Evolutionary conservation across 2,329 filamentous ascomycete genomes (phyloP), one percentile per base, ranked within the genome.

Genomic region (Aspergillus sp.): DNA sequence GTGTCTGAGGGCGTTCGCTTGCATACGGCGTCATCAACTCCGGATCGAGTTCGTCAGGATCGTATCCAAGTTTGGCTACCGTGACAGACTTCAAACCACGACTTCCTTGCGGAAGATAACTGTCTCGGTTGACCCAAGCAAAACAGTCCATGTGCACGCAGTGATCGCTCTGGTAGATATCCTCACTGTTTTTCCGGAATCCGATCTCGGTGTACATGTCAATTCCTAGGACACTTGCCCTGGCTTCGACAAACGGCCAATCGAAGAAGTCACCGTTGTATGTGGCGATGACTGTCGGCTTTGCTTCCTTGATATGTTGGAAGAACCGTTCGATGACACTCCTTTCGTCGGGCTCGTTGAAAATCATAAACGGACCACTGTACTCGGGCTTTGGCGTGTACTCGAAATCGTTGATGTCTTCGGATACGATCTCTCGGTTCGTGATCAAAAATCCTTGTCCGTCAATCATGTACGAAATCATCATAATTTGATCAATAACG

Each of bases 251-350:
- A 68, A 95, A 99, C 0, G 94, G 93, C 94, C 94, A 99, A 87
- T 99, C 94, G 86, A 99, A 99, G 71, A 99, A 99, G 78, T 99
- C 94, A 77, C 94, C 94, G 90, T 99, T 99, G 81, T 99, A 99
- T n/a, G 94, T 99, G 32, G 95, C 93, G 70, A 99, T 99, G 52
- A 99, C 93, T 0, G 92, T 97, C 0, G 94, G 94, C 54, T 88
- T 85, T 1, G 91, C 91, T 70, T 96, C 91, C 66, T 99, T 97
- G 72, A 99, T 88, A 71, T 97, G 94, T 38, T 89, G 80, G 66
- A 99, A 97, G 75, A 99, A 99, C 14, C 94, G 82, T 67, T 97
- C 93, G 19, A 99, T 79, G 2, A 96, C 70, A 1, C 81, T 83
- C 71, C 94, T 94, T 73, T 99, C 94, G 65, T 97, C 87, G 1